Base-by-base conservation (phyloP, 1,284 basidiomycete species). In the Megacollybia platyphylla region DNA sequence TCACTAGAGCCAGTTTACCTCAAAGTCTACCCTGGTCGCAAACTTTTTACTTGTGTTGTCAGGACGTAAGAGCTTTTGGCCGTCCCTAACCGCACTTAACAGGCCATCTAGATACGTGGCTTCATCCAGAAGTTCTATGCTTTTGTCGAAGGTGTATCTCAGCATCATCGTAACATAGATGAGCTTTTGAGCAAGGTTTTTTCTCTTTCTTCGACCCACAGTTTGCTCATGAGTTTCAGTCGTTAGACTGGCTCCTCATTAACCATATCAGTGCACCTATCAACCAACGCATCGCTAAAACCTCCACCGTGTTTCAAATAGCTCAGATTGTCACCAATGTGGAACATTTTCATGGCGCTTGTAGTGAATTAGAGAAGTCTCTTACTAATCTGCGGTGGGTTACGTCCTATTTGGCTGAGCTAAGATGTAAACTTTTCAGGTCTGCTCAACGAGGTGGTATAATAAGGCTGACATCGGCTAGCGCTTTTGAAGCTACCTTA, bases 81-180 rank as follows among this genome's bases (percentile, higher is more conserved):
- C n/a, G 11, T 7, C 39, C 43, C 27, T 7, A n/a, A 26, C 36
- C 27, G 10, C 24, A 40, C 9, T 20, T 39, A 7, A 37, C 42
- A 10, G 5, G 15, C 41, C 29, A 27, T 26, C 36, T 54, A 88
- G 79, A 91, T 98, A 46, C 82, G 92, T 30, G 77, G 74, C 40
- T 96, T 96, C 54, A 88, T 97, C 24, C 87, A 94, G 52, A 90
- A 92, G 54, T 98, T 97, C 66, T 97, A 97, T 59, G 81, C 89
- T 31, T 99, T 97, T 58, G 82, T 92, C 0, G 94, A 97, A 51
- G 94, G 93, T 2, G 87, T 96, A 7, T 80, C 84, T 1, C 87
- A 94, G 57, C 85, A 92, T 48, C 87, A 91, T 56, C 73, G 87
- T 32, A 89, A 94, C 56, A 88, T 96, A 20, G 94, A 97, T 55